These are phyloP conservation scores for Fremontodendron californicum DNA, from an alignment of 345 rosid genomes.

Conservation along the genomic window DNA sequence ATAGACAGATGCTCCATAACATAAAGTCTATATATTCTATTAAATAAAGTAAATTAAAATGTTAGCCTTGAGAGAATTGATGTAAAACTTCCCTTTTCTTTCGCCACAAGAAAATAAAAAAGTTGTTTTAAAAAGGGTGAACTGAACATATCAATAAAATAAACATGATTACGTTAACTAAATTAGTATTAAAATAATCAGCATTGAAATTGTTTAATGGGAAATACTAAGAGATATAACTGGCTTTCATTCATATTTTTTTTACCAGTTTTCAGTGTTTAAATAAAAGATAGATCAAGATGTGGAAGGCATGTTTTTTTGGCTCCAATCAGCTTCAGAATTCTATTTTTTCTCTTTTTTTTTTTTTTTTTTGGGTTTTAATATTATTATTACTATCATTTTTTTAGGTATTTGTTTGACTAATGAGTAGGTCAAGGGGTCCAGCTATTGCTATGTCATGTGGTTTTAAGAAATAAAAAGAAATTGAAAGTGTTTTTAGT, in stretches of 20 bases:
- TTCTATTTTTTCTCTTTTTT: background rate
- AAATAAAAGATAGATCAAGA: slow-evolving; percentile 1
- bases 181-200: background rate
- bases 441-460: background rate
- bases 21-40: background rate
- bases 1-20: background rate
- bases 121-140: background rate
- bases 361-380: background rate
- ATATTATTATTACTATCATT: no score
- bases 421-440: slow-evolving; percentile 13
- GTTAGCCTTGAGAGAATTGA: slow-evolving; percentile 20
- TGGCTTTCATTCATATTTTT: background rate
- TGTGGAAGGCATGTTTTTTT: slow-evolving; percentile 5
- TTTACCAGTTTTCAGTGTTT: background rate
- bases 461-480: background rate
- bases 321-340: slow-evolving; percentile 8
- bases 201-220: background rate
- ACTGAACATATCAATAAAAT: background rate
- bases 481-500: background rate
- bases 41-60: background rate
- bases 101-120: slow-evolving; percentile 32
- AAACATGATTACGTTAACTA: background rate
- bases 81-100: slow-evolving; percentile 37
- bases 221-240: no score
- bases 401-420: background rate